Percentiles rank a stretch among this genome's conserved stretches.
Conservation (phyloP, 495 filamentous ascomycete genomes). For the Aspergillus egyptiacus region DNA sequence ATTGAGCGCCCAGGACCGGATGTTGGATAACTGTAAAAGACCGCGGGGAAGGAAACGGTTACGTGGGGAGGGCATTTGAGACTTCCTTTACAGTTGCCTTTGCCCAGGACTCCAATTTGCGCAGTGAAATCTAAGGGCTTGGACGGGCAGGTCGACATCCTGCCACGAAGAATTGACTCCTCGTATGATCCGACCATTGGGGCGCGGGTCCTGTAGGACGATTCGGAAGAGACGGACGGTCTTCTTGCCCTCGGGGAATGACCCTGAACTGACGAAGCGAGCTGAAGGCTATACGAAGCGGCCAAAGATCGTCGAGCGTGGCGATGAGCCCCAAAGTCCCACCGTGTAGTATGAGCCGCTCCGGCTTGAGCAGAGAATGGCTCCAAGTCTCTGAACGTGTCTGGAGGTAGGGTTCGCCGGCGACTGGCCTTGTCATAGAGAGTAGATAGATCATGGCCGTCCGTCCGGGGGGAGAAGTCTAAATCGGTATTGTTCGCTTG, state of each 20-base stretch:
- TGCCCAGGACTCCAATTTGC: slow-evolving; percentile 89
- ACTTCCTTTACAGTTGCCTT: slow-evolving; percentile 81
- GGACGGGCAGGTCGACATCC: slow-evolving; percentile 96
- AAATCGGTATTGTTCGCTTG: slow-evolving; percentile 83
- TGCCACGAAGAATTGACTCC: slow-evolving; percentile 87
- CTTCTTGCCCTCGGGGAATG: slow-evolving; percentile 54
- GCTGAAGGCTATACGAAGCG: slow-evolving; percentile 53
- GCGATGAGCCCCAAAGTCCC: slow-evolving; percentile 55
- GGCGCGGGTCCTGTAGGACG: slow-evolving; percentile 73
- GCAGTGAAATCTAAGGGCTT: slow-evolving; percentile 90
- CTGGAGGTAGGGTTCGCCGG: slow-evolving; percentile 57
- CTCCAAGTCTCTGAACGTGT: slow-evolving; percentile 43
- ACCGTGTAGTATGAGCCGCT: slow-evolving; percentile 20
- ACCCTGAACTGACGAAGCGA: slow-evolving; percentile 55
- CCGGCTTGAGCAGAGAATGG: slow-evolving; percentile 25
- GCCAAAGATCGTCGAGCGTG: slow-evolving; percentile 68
- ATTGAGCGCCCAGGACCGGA: slow-evolving; percentile 54
- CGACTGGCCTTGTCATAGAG: slow-evolving; percentile 45
- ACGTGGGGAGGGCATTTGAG: slow-evolving; percentile 87
- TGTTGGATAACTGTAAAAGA: slow-evolving; percentile 86
- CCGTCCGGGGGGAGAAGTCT: slow-evolving; percentile 51
- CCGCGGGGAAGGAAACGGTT: slow-evolving; percentile 87
- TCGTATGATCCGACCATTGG: slow-evolving; percentile 98
- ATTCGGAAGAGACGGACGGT: slow-evolving; percentile 69
- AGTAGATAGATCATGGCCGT: slow-evolving; percentile 24